A percentile compares a stretch with the other conserved stretches of the same genome.
phyloP scores from a whole-genome alignment of 2,329 filamentous ascomycete species.

The Seiridium unicorne region DNA sequence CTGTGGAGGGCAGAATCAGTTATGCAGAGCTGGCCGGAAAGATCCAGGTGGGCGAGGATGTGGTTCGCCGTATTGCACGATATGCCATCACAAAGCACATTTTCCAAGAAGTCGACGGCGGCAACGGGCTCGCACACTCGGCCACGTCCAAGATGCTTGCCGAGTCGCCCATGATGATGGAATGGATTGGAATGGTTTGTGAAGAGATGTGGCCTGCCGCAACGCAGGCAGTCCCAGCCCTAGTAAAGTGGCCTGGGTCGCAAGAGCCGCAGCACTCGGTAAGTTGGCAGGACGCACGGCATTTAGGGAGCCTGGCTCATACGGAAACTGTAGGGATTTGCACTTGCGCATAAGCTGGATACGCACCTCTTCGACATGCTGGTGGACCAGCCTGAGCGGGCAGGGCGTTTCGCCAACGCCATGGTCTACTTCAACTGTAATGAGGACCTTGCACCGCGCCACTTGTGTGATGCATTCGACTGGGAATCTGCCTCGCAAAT shows the following conservation, averaged over 20 bases:
- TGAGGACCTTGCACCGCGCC: neutral
- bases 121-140: neutral
- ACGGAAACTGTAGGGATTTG: neutral
- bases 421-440: neutral
- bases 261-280: neutral
- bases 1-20: neutral
- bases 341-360: neutral
- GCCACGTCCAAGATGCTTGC: neutral
- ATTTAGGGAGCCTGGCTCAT: neutral
- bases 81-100: neutral
- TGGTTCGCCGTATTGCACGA: neutral
- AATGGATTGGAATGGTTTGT: neutral
- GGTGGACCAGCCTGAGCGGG: too few species aligned
- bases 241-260: neutral
- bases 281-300: neutral
- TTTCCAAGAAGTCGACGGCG: neutral
- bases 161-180: neutral
- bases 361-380: too few species aligned
- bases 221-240: neutral
- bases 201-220: neutral
- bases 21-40: neutral
- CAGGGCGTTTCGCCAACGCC: too few species aligned
- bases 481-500: neutral
- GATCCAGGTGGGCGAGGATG: neutral
- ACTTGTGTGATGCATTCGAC: neutral